phyloP scores from a whole-genome alignment of 1,284 basidiomycete species.

The Mrakiaceae sp. region DNA sequence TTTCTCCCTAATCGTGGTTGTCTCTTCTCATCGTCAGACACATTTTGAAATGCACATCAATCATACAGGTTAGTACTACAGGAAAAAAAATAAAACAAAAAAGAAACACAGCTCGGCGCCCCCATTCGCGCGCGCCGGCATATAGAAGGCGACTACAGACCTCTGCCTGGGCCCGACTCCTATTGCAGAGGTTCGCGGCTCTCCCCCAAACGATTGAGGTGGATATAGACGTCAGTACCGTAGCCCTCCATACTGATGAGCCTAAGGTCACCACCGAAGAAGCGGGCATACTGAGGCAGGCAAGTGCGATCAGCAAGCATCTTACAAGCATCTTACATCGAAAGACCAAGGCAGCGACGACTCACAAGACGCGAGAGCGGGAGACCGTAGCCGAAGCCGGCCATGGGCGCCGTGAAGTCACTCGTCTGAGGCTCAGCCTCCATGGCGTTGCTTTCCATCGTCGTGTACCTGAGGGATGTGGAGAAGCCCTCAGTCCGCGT shows the following conservation, averaged over 20 bases:
- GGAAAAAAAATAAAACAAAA: neutral
- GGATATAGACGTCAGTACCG: conserved; percentile 52
- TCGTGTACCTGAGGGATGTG: conserved; percentile 57
- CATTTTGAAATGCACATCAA: no score
- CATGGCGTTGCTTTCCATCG: conserved; percentile 68
- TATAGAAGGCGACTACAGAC: neutral
- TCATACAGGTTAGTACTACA: neutral
- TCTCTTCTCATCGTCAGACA: no score
- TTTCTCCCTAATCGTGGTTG: no score
- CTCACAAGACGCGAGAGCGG: conserved; percentile 62
- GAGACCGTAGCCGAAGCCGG: conserved; percentile 89
- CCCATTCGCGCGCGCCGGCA: no score
- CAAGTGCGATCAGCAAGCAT: conserved; percentile 27
- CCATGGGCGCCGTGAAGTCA: conserved; percentile 98
- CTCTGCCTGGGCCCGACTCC: neutral
- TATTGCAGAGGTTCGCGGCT: conserved; percentile 37
- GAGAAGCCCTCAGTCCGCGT: neutral
- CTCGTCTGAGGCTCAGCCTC: conserved; percentile 39
- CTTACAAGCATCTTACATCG: neutral
- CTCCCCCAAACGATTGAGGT: conserved; percentile 59
- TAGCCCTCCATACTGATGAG: conserved; percentile 45
- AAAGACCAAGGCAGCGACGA: no score
- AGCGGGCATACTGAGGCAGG: conserved; percentile 59
- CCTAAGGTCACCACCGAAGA: conserved; percentile 93
- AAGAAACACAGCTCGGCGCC: neutral